These are phyloP conservation scores for Botryosphaeria agaves DNA, from an alignment of 2,329 filamentous ascomycete genomes.

Conservation along the genomic window DNA sequence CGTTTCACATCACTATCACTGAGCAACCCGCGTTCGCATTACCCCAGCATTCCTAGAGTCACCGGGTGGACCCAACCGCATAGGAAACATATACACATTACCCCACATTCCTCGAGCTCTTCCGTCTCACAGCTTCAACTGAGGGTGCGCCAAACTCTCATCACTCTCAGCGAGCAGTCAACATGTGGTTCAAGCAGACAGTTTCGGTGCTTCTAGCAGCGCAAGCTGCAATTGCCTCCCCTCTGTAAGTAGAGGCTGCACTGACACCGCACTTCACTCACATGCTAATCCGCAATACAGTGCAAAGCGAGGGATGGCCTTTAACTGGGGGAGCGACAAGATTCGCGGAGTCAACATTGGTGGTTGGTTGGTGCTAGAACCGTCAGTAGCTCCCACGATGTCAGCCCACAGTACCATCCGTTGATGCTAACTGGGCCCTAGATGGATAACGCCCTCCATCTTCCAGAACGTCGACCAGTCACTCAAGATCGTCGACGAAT, in stretches of 20 bases:
- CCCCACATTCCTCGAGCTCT: too few species aligned
- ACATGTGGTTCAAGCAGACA: background rate
- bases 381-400: conserved; percentile 11
- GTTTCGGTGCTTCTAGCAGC: background rate
- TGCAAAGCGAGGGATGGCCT: conserved; percentile 17
- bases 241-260: too few species aligned
- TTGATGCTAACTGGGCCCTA: conserved; percentile 2
- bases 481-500: conserved; percentile 30
- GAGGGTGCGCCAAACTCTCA: too few species aligned
- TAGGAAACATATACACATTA: too few species aligned
- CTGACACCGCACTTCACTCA: background rate
- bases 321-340: conserved; percentile 31
- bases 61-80: too few species aligned
- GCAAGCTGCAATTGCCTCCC: too few species aligned
- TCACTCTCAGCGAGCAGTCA: background rate
- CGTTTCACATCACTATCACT: too few species aligned
- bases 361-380: conserved; percentile 31
- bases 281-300: too few species aligned
- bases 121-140: too few species aligned
- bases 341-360: conserved; percentile 34
- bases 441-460: conserved; percentile 41
- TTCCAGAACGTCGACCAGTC: conserved; percentile 20
- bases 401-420: background rate
- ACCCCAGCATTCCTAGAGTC: too few species aligned
- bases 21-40: too few species aligned